Conservation (phyloP, 208 protist genomes). For the Naegleria lovaniensis region DNA sequence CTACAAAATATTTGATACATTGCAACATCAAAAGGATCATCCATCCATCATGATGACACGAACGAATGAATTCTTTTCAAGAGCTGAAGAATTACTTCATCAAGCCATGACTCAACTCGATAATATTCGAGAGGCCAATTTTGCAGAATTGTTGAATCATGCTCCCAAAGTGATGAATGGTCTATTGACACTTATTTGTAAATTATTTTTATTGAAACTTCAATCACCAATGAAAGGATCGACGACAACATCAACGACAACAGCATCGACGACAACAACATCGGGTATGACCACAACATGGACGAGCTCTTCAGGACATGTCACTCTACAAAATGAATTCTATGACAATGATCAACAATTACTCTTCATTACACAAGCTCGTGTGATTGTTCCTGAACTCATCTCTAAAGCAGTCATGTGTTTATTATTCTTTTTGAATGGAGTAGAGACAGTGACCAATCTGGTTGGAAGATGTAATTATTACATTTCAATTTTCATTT, state of each 20-base stretch:
- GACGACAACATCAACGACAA: no score
- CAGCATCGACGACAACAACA: no score
- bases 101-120: neutral
- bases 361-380: neutral
- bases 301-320: no score
- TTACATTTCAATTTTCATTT: neutral
- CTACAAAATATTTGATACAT: neutral
- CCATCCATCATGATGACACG: neutral
- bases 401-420: neutral
- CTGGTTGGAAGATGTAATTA: neutral
- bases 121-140: neutral
- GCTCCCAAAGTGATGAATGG: neutral
- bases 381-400: neutral
- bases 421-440: neutral
- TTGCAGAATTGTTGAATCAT: neutral
- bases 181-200: neutral
- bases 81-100: neutral
- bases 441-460: neutral
- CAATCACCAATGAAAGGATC: neutral
- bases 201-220: neutral
- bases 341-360: no score
- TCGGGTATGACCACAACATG: no score
- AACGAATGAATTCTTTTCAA: neutral
- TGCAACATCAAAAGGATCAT: no score
- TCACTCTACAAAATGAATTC: no score